Base-by-base conservation (phyloP, 2,329 filamentous ascomycete species). In the Aspergillus melleus region DNA sequence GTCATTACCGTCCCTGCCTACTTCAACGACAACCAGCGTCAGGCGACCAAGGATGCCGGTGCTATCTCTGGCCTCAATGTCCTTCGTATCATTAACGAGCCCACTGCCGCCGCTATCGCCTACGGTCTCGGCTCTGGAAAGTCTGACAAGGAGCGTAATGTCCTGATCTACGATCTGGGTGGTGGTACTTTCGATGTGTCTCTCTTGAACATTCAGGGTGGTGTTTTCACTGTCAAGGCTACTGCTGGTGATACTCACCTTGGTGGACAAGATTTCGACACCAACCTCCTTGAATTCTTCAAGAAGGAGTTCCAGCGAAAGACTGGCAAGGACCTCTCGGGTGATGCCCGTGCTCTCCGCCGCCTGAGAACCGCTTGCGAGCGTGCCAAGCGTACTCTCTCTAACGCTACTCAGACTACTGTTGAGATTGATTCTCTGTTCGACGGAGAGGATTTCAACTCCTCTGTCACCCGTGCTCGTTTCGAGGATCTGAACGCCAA, bases 151-250 rank as follows among this genome's bases (percentile, higher is more conserved):
- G 95, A 98, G 87, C 92, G 95, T 76, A 96, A 98, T 79, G 94
- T 99, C 75, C 87, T 99, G 70, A 98, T 99, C 85, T 99, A 98
- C 86, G 95, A 99, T 89, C 89, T 99, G 66, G 95, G 95, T 87
- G 95, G 95, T 87, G 95, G 95, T 87, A 99, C 95, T 79, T 99
- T 99, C 83, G 95, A 99, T 97, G 95, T 99, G 29, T 98, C 95
- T 66, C 91, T 98, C 70, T 88, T 99, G 50, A 94, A 96, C 86
- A 98, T 99, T 79, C 92, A 98, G 84, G 93, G 94, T 77, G 95
- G 95, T 86, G 95, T 99, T 74, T 99, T 99, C 87, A 96, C 94
- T 67, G 95, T 98, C 79, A 96, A 96, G 88, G 93, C 94, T 64
- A 98, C 95, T 61, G 93, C 94, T 74, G 95, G 95, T 88, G 94